phyloP scores from a whole-genome alignment of 495 filamentous ascomycete genomes.

The Trichoderma asperelloides region DNA sequence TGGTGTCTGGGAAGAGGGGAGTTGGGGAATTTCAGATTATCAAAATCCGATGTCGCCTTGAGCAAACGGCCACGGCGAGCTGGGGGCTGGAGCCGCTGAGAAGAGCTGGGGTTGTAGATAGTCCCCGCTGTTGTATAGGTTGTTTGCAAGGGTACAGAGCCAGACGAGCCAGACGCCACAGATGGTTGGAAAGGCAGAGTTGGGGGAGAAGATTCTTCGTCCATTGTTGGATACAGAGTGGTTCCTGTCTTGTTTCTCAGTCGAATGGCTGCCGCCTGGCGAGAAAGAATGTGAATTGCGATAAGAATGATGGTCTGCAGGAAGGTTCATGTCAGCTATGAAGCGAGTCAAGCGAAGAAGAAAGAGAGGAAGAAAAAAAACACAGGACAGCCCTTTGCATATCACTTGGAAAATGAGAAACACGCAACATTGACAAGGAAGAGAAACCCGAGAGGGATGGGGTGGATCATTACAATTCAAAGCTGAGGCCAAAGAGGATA shows the following conservation, averaged over 20 bases:
- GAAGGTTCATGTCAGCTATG: slow-evolving; percentile 5
- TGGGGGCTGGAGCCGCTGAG: slow-evolving; percentile 33
- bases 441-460: neutral
- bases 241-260: neutral
- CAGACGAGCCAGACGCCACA: neutral
- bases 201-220: neutral
- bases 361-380: neutral
- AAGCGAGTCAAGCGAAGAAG: neutral
- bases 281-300: neutral
- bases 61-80: slow-evolving; percentile 30
- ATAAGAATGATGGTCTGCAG: neutral
- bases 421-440: neutral
- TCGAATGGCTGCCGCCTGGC: neutral
- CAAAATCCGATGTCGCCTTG: slow-evolving; percentile 14
- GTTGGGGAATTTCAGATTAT: neutral
- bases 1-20: neutral
- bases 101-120: slow-evolving; percentile 31
- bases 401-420: neutral
- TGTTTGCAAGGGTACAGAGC: slow-evolving; percentile 13
- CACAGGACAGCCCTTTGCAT: neutral
- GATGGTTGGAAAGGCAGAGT: neutral
- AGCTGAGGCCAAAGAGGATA: neutral
- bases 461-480: neutral
- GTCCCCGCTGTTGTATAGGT: slow-evolving; percentile 41
- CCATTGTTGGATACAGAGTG: neutral